phyloP scores from a whole-genome alignment of 2,329 filamentous ascomycete genomes.

The Botryotinia globosa region DNA sequence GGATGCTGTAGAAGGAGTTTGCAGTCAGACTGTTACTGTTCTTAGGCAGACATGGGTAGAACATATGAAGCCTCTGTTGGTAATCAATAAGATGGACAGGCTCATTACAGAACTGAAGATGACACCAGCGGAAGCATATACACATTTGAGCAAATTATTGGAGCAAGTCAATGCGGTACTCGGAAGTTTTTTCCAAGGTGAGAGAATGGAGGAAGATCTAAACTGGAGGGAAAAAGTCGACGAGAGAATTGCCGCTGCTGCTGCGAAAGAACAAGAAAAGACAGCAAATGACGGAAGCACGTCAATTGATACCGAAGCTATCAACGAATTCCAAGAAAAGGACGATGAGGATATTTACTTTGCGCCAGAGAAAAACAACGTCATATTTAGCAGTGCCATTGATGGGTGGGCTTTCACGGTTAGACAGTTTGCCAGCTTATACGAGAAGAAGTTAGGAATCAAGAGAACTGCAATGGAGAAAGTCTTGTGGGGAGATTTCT shows the following conservation, averaged over 20 bases:
- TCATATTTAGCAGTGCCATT: slow-evolving; percentile 96
- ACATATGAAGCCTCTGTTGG: slow-evolving; percentile 87
- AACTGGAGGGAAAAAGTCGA: slow-evolving; percentile 95
- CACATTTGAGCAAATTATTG: slow-evolving; percentile 81
- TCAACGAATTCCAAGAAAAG: slow-evolving; percentile 76
- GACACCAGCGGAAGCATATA: slow-evolving; percentile 84
- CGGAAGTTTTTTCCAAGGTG: slow-evolving; percentile 95
- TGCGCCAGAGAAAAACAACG: slow-evolving; percentile 96
- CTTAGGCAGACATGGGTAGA: slow-evolving; percentile 93
- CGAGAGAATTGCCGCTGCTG: slow-evolving; percentile 71
- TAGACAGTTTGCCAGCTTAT: slow-evolving; percentile 86
- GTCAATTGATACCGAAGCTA: slow-evolving; percentile 51
- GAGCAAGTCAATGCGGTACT: slow-evolving; percentile 98
- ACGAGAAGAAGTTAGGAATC: slow-evolving; percentile 96
- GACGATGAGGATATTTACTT: slow-evolving; percentile 98
- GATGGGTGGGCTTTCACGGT: slow-evolving; percentile 99
- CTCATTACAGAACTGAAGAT: slow-evolving; percentile 92
- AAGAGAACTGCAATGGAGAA: slow-evolving; percentile 86
- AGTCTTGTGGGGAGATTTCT: slow-evolving; percentile 95
- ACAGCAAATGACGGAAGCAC: slow-evolving; percentile 39
- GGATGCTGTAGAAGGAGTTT: slow-evolving; percentile 95
- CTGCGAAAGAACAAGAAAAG: slow-evolving; percentile 56
- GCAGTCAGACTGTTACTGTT: slow-evolving; percentile 97
- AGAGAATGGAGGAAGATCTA: slow-evolving; percentile 97
- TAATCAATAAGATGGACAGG: slow-evolving; percentile 98